Conservation (phyloP, 768 basidiomycete species). For the Serendipita indica region DNA sequence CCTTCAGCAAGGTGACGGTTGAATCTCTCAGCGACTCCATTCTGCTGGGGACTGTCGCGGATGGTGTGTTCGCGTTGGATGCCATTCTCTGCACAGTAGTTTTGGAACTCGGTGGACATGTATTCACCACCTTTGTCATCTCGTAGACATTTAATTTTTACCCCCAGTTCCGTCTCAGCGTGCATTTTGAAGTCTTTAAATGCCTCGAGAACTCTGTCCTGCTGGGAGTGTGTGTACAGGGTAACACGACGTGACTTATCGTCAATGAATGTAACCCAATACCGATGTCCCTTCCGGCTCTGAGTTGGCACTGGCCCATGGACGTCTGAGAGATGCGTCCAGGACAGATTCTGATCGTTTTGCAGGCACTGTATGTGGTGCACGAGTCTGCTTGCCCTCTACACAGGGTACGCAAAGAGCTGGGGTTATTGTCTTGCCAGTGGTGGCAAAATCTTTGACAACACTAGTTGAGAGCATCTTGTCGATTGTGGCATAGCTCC, state of each 20-base stretch:
- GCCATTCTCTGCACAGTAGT: conserved; percentile 11
- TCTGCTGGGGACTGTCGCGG: conserved; percentile 18
- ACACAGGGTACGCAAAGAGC: background rate
- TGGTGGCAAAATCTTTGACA: background rate
- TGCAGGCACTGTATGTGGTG: background rate
- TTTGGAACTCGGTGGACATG: conserved; percentile 15
- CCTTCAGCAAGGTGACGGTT: conserved; percentile 16
- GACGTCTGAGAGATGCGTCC: conserved; percentile 11
- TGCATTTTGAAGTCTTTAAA: background rate
- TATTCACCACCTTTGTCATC: conserved; percentile 27
- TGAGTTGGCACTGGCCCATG: conserved; percentile 12
- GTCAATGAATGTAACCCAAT: conserved; percentile 27
- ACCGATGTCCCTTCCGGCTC: conserved; percentile 19
- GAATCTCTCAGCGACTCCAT: conserved; percentile 17
- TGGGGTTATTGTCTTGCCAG: background rate
- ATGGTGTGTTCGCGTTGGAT: conserved; percentile 13
- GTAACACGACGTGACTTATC: conserved; percentile 21
- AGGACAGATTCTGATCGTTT: conserved; percentile 5
- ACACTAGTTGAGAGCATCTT: background rate
- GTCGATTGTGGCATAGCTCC: too few species aligned
- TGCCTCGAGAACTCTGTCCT: conserved; percentile 19
- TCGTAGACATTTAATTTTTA: conserved; percentile 20
- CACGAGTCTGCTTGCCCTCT: background rate
- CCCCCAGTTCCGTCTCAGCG: background rate
- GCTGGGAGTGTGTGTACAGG: conserved; percentile 19